These are phyloP conservation scores for Trametes cubensis DNA, from an alignment of 768 basidiomycete genomes.

Conservation along the genomic window DNA sequence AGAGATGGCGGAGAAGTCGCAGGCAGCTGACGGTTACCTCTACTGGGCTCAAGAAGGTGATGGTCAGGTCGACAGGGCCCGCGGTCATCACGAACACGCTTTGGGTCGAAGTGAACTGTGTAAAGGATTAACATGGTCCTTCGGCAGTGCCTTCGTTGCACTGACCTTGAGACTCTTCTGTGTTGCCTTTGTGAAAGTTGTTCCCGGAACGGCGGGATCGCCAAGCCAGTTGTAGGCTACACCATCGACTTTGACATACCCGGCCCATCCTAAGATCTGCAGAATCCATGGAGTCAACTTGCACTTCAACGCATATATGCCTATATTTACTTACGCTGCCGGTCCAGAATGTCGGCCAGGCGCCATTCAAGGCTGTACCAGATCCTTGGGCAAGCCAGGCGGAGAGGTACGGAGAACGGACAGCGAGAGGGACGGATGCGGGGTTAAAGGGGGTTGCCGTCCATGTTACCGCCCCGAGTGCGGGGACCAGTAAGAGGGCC, in stretches of 20 bases:
- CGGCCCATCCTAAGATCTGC: constrained; percentile 67
- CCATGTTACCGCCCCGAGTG: constrained; percentile 30
- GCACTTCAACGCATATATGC: not conserved
- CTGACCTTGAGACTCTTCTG: constrained; percentile 58
- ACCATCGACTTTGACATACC: constrained; percentile 63
- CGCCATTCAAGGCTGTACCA: constrained; percentile 43
- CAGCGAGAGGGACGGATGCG: constrained; percentile 63
- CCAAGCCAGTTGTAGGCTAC: constrained; percentile 60
- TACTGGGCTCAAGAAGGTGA: constrained; percentile 67
- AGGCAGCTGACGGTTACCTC: constrained; percentile 44
- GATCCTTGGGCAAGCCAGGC: constrained; percentile 58
- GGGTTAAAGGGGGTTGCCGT: constrained; percentile 45
- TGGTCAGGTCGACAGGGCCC: constrained; percentile 63
- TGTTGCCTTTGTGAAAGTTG: constrained; percentile 49
- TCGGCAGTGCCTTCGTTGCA: not conserved
- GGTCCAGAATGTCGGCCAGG: constrained; percentile 72
- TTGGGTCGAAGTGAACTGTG: constrained; percentile 71
- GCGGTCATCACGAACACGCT: constrained; percentile 64
- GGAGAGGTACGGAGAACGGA: constrained; percentile 66
- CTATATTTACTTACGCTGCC: constrained; percentile 48
- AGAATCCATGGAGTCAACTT: too few relatives aligned
- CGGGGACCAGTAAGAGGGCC: constrained; percentile 10
- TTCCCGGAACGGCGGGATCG: constrained; percentile 48
- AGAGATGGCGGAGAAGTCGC: not conserved
- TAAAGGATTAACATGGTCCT: not conserved